Conservation (phyloP, 2,329 filamentous ascomycete genomes). For the Fusarium subglutinans region DNA sequence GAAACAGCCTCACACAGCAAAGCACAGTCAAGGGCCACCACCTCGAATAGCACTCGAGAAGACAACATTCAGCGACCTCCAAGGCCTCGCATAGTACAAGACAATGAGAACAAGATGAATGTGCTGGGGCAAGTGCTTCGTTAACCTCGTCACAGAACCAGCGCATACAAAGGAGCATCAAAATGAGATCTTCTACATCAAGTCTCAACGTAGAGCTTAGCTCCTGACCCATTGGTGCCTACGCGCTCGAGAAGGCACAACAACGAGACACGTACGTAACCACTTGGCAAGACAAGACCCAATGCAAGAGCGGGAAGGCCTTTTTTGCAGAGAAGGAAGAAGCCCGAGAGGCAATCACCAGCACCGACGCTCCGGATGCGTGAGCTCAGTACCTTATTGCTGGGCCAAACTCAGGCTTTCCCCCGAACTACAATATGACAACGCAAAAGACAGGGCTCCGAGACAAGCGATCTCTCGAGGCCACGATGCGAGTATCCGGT, state of each 20-base stretch:
- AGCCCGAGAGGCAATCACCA: neutral
- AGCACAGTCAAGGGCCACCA: neutral
- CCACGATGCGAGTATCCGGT: rapidly evolving
- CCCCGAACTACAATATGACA: too few relatives aligned
- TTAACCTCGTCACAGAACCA: neutral
- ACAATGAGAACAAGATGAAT: neutral
- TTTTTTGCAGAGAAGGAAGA: neutral
- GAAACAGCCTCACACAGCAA: neutral
- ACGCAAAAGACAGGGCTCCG: too few relatives aligned
- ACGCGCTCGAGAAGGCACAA: neutral
- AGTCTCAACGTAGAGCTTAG: neutral
- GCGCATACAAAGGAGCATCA: neutral
- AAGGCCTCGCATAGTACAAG: too few relatives aligned
- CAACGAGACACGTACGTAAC: neutral
- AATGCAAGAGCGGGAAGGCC: neutral
- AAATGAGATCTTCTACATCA: neutral
- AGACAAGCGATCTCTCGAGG: too few relatives aligned
- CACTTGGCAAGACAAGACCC: neutral
- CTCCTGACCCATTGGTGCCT: neutral
- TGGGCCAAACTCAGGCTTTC: neutral
- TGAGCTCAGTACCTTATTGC: neutral
- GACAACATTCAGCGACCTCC: neutral
- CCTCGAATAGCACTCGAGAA: neutral
- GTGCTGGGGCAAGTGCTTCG: neutral
- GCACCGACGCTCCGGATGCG: too few relatives aligned